Base-by-base conservation (phyloP, 805 yeast genomes). In the Monosporozyma servazzii region DNA sequence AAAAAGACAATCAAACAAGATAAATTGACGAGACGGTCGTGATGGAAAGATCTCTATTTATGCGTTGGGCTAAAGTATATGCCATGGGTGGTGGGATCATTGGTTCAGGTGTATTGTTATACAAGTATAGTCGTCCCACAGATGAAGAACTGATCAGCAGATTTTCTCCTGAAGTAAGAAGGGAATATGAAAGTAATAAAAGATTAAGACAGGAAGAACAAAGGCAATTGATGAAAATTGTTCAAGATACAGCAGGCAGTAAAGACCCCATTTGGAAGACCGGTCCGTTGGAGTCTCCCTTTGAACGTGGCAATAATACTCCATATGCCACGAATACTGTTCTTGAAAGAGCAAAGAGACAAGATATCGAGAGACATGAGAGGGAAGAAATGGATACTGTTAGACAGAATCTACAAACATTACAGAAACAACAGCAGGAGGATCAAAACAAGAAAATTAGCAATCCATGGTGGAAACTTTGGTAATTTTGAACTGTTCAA, bases 251-350 rank as follows among this genome's bases (percentile, higher is more conserved):
- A 0, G 68, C 88, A 2, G 74, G 76, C 1, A 81, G 88, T 15
- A 75, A 81, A 57, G 88, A 85, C 51, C 95, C 95, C 0, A 80
- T 86, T 47, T 86, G 95, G 95, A 83, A 78, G 63, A 81, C 95
- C 0, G 95, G 90, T 0, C 72, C 80, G 1, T 76, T 86, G 39
- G 70, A 72, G 44, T 76, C 84, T 1, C 93, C 95, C 0, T 84
- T 86, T 77, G 91, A 77, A 50, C 41, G 41, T 37, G 41, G 41
- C 11, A 37, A 18, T 18, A 20, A 8, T 18, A 37, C 11, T 37
- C 8, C 41, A 3, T 37, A 18, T 18, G 8, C 17, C 11, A 15
- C 37, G 3, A 37, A 37, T 20, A 18, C 41, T 5, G 23, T 37
- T 20, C 23, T 20, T 17, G 41, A 37, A 20, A 37, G 41, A 20